Conservation (phyloP, 2,329 filamentous ascomycete species). For the Plenodomus tracheiphilus region DNA sequence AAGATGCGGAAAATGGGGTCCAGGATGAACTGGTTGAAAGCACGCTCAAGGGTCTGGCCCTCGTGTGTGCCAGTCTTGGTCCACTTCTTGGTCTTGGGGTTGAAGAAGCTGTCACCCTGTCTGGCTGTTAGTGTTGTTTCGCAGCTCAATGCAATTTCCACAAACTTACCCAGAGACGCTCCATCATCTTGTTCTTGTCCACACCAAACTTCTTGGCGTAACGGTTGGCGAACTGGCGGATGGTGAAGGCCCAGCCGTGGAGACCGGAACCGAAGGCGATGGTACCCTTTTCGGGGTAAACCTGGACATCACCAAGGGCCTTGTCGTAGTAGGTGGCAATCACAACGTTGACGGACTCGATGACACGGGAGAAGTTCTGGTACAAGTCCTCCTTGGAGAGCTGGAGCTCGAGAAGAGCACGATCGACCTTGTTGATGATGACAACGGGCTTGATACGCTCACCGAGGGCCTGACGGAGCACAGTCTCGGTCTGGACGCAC, state of each 20-base stretch:
- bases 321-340: slow-evolving; percentile 99
- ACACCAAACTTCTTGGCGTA: slow-evolving; percentile 99
- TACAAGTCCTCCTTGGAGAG: slow-evolving; percentile 98
- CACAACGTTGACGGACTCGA: slow-evolving; percentile 99
- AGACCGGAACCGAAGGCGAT: slow-evolving; percentile 99
- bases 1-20: slow-evolving; percentile 99
- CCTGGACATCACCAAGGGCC: slow-evolving; percentile 93
- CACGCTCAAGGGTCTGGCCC: slow-evolving; percentile 91
- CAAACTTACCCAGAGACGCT: slow-evolving; percentile 88
- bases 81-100: slow-evolving; percentile 99
- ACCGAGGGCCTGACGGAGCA: slow-evolving; percentile 96
- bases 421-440: slow-evolving; percentile 99
- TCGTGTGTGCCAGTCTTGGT: slow-evolving; percentile 82
- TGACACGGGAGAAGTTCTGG: slow-evolving; percentile 99
- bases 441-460: slow-evolving; percentile 99
- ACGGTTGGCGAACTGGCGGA: slow-evolving; percentile 92
- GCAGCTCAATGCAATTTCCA: background rate
- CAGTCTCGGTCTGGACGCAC: slow-evolving; percentile 99
- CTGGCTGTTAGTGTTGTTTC: slow-evolving; percentile 23
- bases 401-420: slow-evolving; percentile 98
- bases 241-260: slow-evolving; percentile 99
- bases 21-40: slow-evolving; percentile 99
- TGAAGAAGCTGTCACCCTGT: slow-evolving; percentile 97
- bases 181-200: slow-evolving; percentile 99
- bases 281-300: slow-evolving; percentile 96